Percentiles rank a stretch among this genome's conserved stretches.
Conservation (phyloP, 2,329 filamentous ascomycete genomes). For the Pyrenophora teres region DNA sequence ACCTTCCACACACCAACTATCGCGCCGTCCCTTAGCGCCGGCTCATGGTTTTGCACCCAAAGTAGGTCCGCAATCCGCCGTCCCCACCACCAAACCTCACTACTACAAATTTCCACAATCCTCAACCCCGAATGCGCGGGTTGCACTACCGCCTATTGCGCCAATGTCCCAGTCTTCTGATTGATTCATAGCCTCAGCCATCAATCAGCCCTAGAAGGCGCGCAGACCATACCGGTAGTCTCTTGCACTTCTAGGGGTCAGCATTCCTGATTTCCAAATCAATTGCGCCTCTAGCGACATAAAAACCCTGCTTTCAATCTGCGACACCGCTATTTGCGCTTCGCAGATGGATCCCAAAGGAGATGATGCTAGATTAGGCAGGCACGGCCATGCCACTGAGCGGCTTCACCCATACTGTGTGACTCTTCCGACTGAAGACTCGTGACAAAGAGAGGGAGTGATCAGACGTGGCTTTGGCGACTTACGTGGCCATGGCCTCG, state of each 20-base stretch:
- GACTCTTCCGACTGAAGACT: background rate
- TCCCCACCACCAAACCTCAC: background rate
- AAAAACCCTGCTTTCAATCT: background rate
- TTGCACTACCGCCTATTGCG: constrained; percentile 9
- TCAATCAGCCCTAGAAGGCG: constrained; percentile 7
- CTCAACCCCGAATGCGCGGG: constrained; percentile 1
- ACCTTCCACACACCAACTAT: background rate
- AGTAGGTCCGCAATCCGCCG: constrained; percentile 1
- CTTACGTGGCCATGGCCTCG: background rate
- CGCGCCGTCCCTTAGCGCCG: background rate
- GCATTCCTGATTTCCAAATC: background rate
- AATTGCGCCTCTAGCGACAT: background rate
- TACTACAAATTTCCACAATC: constrained; percentile 11
- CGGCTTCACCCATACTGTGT: constrained; percentile 23
- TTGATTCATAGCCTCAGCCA: constrained; percentile 14
- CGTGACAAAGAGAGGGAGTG: background rate
- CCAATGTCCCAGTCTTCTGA: background rate
- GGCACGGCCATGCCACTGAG: constrained; percentile 27
- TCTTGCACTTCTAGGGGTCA: constrained; percentile 13
- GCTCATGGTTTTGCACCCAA: background rate
- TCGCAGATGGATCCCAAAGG: background rate
- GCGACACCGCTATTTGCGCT: constrained; percentile 17
- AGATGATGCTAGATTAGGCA: constrained; percentile 2
- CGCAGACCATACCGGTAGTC: no score
- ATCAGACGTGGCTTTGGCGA: background rate